phyloP scores from a whole-genome alignment of 2,329 filamentous ascomycete genomes.

The Penicillium sp. region DNA sequence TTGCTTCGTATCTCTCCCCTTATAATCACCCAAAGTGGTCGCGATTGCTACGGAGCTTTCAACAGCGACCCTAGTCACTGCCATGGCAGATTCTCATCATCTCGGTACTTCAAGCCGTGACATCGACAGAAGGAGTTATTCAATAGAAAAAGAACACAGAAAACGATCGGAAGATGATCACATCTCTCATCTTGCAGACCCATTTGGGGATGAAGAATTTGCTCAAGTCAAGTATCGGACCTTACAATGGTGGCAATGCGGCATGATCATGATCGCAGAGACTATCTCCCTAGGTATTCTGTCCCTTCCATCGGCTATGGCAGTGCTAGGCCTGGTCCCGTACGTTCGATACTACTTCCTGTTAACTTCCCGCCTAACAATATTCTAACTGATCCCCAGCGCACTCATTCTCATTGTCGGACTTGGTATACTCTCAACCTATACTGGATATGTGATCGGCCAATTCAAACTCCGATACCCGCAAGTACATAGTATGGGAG shows the following conservation, averaged over 20 bases:
- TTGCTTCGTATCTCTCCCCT: rapidly evolving
- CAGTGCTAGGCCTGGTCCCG: slow-evolving; percentile 52
- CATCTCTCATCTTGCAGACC: slow-evolving; percentile 1
- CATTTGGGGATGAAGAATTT: slow-evolving; percentile 12
- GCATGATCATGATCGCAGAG: slow-evolving; percentile 22
- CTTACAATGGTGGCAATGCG: slow-evolving; percentile 15
- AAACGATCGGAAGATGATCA: not conserved
- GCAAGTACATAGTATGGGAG: slow-evolving; percentile 63
- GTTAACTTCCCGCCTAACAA: rapidly evolving
- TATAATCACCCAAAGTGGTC: not conserved
- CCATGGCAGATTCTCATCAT: not conserved
- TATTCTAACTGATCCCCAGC: slow-evolving; percentile 19
- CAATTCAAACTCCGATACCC: slow-evolving; percentile 57
- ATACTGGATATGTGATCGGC: slow-evolving; percentile 58
- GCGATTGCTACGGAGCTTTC: not conserved
- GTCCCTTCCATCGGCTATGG: slow-evolving; percentile 52
- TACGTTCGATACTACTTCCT: slow-evolving; percentile 16
- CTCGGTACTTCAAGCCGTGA: not conserved
- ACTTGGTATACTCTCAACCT: slow-evolving; percentile 54
- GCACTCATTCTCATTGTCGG: slow-evolving; percentile 52
- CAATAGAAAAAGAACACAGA: not conserved
- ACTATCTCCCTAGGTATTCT: slow-evolving; percentile 53
- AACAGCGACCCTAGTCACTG: not conserved
- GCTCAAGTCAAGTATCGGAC: slow-evolving; percentile 14
- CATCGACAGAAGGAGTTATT: not conserved